Conservation (phyloP, 805 yeast genomes). For the Clavispora santaluciae region DNA sequence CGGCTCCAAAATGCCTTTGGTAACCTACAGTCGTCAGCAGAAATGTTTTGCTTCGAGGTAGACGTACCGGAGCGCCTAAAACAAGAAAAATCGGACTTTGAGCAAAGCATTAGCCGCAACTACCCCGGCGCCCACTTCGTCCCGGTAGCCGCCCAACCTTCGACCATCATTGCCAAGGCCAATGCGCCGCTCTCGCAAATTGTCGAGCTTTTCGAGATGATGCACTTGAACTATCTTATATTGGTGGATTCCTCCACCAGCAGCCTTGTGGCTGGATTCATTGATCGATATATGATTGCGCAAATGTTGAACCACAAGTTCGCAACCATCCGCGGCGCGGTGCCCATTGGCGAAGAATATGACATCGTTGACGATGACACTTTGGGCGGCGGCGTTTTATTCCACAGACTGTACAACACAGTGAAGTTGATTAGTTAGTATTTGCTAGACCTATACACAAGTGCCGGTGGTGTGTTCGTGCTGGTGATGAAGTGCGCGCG, state of each 20-base stretch:
- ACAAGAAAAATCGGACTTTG: slow-evolving; percentile 5
- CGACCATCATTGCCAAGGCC: slow-evolving; percentile 25
- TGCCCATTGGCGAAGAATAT: slow-evolving; percentile 14
- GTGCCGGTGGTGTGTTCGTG: too few species aligned
- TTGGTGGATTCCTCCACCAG: slow-evolving; percentile 17
- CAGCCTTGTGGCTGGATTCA: slow-evolving; percentile 28
- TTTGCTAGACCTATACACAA: not conserved
- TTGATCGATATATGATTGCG: slow-evolving; percentile 34
- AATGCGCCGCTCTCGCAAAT: slow-evolving; percentile 27
- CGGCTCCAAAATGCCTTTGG: slow-evolving; percentile 13
- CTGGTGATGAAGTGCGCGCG: too few species aligned
- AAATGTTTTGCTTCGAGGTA: slow-evolving; percentile 8
- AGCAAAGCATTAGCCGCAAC: slow-evolving; percentile 1
- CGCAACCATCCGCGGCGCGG: slow-evolving; percentile 15
- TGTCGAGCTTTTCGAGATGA: slow-evolving; percentile 35
- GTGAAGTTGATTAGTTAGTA: not conserved
- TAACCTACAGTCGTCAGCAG: slow-evolving; percentile 9
- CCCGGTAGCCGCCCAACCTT: slow-evolving; percentile 9
- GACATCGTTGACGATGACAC: slow-evolving; percentile 18
- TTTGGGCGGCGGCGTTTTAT: not conserved
- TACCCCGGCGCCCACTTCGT: slow-evolving; percentile 5
- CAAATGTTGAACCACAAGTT: slow-evolving; percentile 26
- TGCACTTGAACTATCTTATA: slow-evolving; percentile 32
- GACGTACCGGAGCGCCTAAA: slow-evolving; percentile 6
- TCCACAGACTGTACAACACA: not conserved